Evolutionary conservation across 2,329 filamentous ascomycete genomes (phyloP).

Genomic region (Exophiala sp.): DNA sequence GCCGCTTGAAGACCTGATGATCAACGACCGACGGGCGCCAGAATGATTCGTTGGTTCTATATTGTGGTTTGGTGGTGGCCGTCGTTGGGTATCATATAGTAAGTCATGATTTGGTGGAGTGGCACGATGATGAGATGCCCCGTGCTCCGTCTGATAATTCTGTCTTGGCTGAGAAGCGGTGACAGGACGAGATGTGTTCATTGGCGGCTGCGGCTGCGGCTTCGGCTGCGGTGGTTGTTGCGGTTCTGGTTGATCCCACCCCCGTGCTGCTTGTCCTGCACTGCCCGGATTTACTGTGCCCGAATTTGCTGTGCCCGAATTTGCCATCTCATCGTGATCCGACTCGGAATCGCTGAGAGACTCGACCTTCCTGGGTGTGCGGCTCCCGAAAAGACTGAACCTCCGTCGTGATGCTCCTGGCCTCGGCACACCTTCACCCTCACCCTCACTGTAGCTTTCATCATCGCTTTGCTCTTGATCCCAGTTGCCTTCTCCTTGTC

Average conservation of each 20-base stretch:
- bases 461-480: conserved; percentile 29
- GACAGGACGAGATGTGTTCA: background rate
- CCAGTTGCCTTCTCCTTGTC: conserved; percentile 29
- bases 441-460: conserved; percentile 24
- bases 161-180: conserved; percentile 2
- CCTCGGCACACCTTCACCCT: conserved; percentile 17
- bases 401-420: conserved; percentile 16
- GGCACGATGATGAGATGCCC: conserved; percentile 12
- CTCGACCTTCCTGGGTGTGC: conserved; percentile 19
- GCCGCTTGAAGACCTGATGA: conserved; percentile 10
- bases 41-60: conserved; percentile 12
- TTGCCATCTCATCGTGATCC: conserved; percentile 11
- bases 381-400: conserved; percentile 27
- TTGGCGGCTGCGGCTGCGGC: conserved; percentile 5
- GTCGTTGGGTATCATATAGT: conserved; percentile 21
- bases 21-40: conserved; percentile 19
- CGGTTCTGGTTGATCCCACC: background rate
- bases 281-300: background rate
- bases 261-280: background rate
- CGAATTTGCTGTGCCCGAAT: background rate
- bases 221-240: background rate
- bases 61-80: conserved; percentile 18
- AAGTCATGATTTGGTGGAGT: conserved; percentile 19
- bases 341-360: conserved; percentile 18
- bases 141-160: conserved; percentile 2